phyloP scores from a whole-genome alignment of 225 moss, liverwort and hornwort genomes.

The Polytrichum commune region DNA sequence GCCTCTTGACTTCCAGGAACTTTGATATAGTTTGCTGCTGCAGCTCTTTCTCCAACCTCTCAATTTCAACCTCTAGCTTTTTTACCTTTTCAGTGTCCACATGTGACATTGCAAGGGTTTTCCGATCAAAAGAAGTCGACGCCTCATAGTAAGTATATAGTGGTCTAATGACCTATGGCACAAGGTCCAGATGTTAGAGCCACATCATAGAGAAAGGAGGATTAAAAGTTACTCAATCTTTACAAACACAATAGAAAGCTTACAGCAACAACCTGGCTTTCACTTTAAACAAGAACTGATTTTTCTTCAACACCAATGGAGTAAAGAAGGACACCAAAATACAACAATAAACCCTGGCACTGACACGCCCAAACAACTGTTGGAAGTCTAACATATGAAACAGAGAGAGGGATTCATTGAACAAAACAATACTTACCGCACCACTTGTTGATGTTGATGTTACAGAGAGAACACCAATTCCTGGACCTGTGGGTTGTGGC shows the following conservation, averaged over 20 bases:
- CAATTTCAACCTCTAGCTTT: background rate
- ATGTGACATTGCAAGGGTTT: background rate
- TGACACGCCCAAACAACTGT: no score
- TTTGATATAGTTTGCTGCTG: background rate
- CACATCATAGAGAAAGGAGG: background rate
- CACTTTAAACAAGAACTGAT: background rate
- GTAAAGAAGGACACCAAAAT: no score
- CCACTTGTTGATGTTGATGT: background rate
- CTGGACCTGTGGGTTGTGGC: background rate
- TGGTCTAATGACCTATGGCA: background rate
- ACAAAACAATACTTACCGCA: background rate
- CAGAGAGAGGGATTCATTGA: background rate
- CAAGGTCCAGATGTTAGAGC: background rate
- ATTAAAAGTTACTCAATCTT: background rate
- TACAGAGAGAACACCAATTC: background rate
- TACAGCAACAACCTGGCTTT: background rate
- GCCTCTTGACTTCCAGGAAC: background rate
- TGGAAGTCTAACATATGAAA: no score
- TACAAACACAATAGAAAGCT: background rate
- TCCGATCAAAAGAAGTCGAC: background rate
- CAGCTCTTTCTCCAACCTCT: background rate
- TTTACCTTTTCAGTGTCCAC: background rate
- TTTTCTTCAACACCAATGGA: no score
- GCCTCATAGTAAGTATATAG: background rate
- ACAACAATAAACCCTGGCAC: no score